Conservation (phyloP, 805 yeast species). For the Metschnikowia lochheadii region DNA sequence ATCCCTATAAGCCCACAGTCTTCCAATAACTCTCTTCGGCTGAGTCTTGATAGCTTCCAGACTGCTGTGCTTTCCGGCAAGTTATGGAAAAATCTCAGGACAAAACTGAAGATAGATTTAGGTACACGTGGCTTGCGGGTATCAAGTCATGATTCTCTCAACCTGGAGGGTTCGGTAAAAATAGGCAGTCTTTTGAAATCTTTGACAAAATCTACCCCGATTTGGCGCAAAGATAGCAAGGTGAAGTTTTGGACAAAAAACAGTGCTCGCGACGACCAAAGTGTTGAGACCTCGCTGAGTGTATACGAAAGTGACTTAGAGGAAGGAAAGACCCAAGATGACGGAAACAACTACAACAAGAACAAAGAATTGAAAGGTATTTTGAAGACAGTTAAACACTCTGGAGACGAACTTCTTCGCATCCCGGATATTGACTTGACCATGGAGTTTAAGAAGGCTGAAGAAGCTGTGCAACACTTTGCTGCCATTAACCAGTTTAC, state of each 20-base stretch:
- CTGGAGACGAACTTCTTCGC: neutral
- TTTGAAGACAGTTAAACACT: neutral
- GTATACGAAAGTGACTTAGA: neutral
- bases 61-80: conserved; percentile 1
- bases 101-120: neutral
- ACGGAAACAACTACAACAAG: neutral
- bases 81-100: neutral
- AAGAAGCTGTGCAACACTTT: neutral
- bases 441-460: neutral
- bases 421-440: neutral
- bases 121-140: neutral
- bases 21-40: neutral
- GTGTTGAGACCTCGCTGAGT: neutral
- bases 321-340: neutral
- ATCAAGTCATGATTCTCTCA: neutral
- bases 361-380: neutral
- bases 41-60: conserved; percentile 1
- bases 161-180: neutral
- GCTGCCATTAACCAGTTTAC: neutral
- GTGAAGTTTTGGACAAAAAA: neutral
- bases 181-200: conserved; percentile 1
- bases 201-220: neutral
- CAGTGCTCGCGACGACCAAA: neutral
- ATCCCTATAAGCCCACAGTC: neutral
- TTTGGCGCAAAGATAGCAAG: neutral